Evolutionary conservation across 495 filamentous ascomycete species (phyloP), one percentile per base, ranked within the genome.

Genomic region (Aspergillus egyptiacus): DNA sequence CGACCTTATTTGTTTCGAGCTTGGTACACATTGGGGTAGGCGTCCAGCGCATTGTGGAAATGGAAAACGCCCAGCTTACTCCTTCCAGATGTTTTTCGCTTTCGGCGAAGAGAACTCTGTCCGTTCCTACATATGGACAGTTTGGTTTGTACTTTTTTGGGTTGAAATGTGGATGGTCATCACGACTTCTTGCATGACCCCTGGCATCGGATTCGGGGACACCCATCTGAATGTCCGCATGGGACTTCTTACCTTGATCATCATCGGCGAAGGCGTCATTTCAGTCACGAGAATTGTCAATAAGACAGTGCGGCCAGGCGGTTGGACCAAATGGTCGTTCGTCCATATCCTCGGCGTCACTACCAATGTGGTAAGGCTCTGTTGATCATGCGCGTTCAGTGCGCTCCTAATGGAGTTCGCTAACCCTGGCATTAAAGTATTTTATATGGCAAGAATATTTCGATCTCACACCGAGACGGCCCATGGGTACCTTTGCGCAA

Each of bases 401-500:
- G 30, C 43, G 11, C 15, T 22, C 14, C 8, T 23, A 24, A 15
- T 39, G 2, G 10, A 32, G 27, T 6, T 9, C n/a, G 32, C 70
- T 65, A 35, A 55, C 27, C 5, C 11, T 13, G 17, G 64, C 59
- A 51, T 55, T 53, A 51, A 31, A 80, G 78, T 86, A 86, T 62
- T 71, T 87, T 48, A 60, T 84, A 24, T 87, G 78, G 71, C 82
- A 85, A 67, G 72, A 82, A 44, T 87, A 89, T 64, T 86, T 83
- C 49, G 84, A 88, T 60, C 72, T 70, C n/a, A 62, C 64, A 14
- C 64, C 67, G 33, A 56, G 60, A 34, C 47, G 46, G n/a, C 47
- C 42, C 32, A 57, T 69, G 47, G 77, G 79, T 24, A 78, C 72
- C 25, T 66, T 82, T 48, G 70, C 65, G 19, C 79, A 83, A 50